phyloP scores from a whole-genome alignment of 2,329 filamentous ascomycete species.

The Fusarium nanum region DNA sequence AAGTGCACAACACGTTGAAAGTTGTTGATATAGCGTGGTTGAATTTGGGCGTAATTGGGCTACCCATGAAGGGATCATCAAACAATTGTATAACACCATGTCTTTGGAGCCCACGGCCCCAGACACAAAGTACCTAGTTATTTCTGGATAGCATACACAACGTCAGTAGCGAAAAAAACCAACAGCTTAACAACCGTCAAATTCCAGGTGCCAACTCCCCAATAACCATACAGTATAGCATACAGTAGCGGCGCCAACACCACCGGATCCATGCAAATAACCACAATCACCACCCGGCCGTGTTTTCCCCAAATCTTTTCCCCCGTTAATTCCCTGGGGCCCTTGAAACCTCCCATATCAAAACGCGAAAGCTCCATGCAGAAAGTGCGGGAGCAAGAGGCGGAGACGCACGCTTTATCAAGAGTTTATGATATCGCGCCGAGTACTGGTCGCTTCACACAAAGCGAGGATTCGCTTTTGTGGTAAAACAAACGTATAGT shows the following conservation, averaged over 20 bases:
- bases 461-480: constrained; percentile 3
- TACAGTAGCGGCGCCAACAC: constrained; percentile 40
- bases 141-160: not conserved
- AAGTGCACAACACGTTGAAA: not conserved
- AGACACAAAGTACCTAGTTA: not conserved
- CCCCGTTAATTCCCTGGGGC: constrained; percentile 24
- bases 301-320: constrained; percentile 11
- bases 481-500: constrained; percentile 9
- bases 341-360: constrained; percentile 18
- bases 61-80: not conserved
- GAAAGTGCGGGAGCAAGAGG: constrained; percentile 8
- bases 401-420: constrained; percentile 5
- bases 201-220: constrained; percentile 38
- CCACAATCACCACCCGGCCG: constrained; percentile 15
- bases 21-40: not conserved
- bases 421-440: not conserved
- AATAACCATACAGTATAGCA: constrained; percentile 44
- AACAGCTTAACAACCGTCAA: constrained; percentile 18
- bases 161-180: not conserved
- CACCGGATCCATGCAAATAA: constrained; percentile 24
- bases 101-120: not conserved
- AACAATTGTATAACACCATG: constrained; percentile 11
- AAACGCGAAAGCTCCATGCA: constrained; percentile 18
- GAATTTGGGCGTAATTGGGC: not conserved
- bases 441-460: not conserved